Evolutionary conservation across 2,329 filamentous ascomycete genomes (phyloP).

Genomic region (Aspergillus pseudonomiae): DNA sequence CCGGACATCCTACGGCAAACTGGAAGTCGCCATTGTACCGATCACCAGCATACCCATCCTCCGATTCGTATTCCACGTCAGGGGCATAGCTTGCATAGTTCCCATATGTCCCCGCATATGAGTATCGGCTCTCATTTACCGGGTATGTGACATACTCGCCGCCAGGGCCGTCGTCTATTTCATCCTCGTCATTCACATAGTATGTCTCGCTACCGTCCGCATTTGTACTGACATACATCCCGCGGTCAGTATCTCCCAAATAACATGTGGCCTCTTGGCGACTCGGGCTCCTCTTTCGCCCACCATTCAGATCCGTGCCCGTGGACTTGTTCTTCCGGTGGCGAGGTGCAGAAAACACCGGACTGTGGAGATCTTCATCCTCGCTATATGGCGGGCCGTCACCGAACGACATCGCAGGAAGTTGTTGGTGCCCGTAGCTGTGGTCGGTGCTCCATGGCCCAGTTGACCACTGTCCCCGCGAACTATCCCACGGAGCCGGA

Average conservation of each 20-base stretch:
- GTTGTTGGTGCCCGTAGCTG: conserved; percentile 66
- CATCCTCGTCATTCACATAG: conserved; percentile 69
- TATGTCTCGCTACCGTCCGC: conserved; percentile 75
- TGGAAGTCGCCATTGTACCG: conserved; percentile 90
- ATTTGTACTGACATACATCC: conserved; percentile 68
- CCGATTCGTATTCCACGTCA: conserved; percentile 41
- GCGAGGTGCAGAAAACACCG: conserved; percentile 77
- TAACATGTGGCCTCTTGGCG: conserved; percentile 40
- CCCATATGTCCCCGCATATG: conserved; percentile 49
- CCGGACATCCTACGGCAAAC: conserved; percentile 90
- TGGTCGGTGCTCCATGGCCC: conserved; percentile 51
- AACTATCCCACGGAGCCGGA: conserved; percentile 72
- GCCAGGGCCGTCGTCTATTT: conserved; percentile 67
- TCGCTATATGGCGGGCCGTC: conserved; percentile 93
- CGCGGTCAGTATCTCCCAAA: conserved; percentile 61
- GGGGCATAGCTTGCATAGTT: conserved; percentile 40
- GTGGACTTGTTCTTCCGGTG: conserved; percentile 84
- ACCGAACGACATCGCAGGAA: conserved; percentile 80
- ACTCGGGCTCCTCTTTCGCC: conserved; percentile 53
- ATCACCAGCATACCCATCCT: conserved; percentile 59
- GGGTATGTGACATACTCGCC: conserved; percentile 83
- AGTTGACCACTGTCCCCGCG: conserved; percentile 60
- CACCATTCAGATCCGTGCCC: conserved; percentile 39
- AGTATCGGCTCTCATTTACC: conserved; percentile 63
- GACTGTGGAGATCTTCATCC: conserved; percentile 91